Base-by-base conservation (phyloP, 2,329 filamentous ascomycete species). In the Pseudonectria buxi region DNA sequence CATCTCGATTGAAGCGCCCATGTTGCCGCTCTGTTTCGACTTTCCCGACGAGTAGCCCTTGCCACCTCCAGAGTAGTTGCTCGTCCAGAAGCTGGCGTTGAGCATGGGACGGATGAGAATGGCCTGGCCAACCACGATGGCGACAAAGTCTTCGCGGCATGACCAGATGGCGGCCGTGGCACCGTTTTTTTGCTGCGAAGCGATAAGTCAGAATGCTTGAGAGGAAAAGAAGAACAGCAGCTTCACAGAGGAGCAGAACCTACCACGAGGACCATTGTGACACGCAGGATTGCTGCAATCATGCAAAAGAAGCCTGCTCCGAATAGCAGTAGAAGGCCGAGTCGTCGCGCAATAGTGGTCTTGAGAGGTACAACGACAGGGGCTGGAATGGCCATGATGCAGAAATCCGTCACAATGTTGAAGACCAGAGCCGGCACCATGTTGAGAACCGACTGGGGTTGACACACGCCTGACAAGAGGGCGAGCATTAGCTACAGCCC, bases 131-230 rank as follows among this genome's bases (percentile, higher is more conserved):
- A 61, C 54, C 10, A 59, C 45, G 27, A 62, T 53, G 14, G 58
- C 58, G 10, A 62, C 54, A 14, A 61, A 50, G 32, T 59, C 58
- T 37, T 64, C 59, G n/a, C 58, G 53, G 24, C 55, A 56, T 4
- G 57, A 62, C 60, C 60, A 63, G 29, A 62, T 58, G 1, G 60
- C 58, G 7, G 42, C 42, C 0, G 42, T 45, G 2, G 41, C 32
- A 14, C 41, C 41, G 16, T 44, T 41, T 36, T 31, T 27, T 14
- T 13, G 32, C 38, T 39, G 26, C 7, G 25, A 29, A 6, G 4
- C 3, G 22, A 10, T 30, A 27, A 32, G 28, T 18, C 13, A 14
- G 14, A 4, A 9, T n/a, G 4, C n/a, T n/a, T 30, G 10, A 22
- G 5, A 18, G n/a, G 6, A 27, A 26, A 24, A 15, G 12, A 15